Conservation (phyloP, 495 filamentous ascomycete genomes). For the Xylaria castorea region DNA sequence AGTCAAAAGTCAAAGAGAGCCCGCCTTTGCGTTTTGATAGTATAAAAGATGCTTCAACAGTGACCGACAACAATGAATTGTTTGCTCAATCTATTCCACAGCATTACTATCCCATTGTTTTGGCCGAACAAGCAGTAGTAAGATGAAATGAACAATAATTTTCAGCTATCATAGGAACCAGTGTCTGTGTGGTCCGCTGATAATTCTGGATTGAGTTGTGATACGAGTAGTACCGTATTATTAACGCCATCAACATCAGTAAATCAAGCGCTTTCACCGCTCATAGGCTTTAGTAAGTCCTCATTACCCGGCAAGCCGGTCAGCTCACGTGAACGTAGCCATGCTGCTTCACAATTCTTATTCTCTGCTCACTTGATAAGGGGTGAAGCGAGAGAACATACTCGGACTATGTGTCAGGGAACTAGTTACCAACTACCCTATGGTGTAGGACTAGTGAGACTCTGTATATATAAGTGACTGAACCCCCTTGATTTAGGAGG, state of each 20-base stretch:
- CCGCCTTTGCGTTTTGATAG: neutral
- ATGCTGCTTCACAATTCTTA: neutral
- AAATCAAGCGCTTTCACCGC: neutral
- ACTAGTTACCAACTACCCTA: too few relatives aligned
- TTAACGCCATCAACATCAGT: neutral
- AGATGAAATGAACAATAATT: neutral
- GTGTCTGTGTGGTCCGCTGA: neutral
- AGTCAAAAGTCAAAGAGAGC: neutral
- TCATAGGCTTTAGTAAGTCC: neutral
- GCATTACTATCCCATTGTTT: neutral
- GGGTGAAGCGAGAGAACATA: neutral
- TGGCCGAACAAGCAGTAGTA: neutral
- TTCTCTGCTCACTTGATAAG: neutral
- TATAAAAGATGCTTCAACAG: neutral
- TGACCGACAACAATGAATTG: neutral
- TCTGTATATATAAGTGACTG: too few relatives aligned
- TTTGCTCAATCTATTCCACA: neutral
- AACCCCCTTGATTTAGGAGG: too few relatives aligned
- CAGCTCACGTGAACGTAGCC: neutral
- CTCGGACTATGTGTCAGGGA: neutral
- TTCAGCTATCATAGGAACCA: neutral
- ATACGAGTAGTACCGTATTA: neutral
- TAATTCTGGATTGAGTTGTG: neutral
- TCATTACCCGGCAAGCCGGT: neutral
- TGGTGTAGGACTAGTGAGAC: too few relatives aligned